Conservation (phyloP, 164 flowering plant species). For the Santalum album region DNA sequence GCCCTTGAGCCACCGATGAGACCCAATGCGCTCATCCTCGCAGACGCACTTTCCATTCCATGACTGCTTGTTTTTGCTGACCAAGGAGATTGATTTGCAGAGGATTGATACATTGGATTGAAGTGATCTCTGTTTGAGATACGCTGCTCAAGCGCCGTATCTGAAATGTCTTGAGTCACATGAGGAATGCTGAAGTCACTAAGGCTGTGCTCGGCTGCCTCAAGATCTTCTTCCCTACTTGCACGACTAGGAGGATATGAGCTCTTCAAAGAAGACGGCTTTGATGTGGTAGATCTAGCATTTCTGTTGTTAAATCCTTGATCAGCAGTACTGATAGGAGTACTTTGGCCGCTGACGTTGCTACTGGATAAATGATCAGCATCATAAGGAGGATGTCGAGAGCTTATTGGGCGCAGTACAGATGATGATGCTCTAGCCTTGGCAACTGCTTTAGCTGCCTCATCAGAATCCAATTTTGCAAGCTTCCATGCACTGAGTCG, state of each 20-base stretch:
- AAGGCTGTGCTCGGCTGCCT: not conserved
- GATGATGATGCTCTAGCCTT: constrained; percentile 95
- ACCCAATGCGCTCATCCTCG: constrained; percentile 19
- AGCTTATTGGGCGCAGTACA: constrained; percentile 65
- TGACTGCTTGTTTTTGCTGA: not conserved
- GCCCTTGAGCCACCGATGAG: constrained; percentile 27
- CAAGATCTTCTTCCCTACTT: not conserved
- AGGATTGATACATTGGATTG: not conserved
- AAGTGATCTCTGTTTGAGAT: not conserved
- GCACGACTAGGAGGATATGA: not conserved
- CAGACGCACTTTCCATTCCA: constrained; percentile 10
- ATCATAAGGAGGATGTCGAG: constrained; percentile 46
- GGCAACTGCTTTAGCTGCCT: constrained; percentile 84
- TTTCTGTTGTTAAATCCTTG: not conserved
- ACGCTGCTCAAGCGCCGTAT: not conserved
- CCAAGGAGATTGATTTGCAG: not conserved
- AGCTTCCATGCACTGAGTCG: constrained; percentile 94
- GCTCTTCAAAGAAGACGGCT: not conserved
- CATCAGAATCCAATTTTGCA: constrained; percentile 74
- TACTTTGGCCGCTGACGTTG: constrained; percentile 61
- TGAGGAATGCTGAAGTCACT: not conserved
- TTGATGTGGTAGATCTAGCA: not conserved
- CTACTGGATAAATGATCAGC: constrained; percentile 50
- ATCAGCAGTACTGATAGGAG: constrained; percentile 10
- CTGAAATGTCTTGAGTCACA: not conserved